Evolutionary conservation across 352 stramenopile species (phyloP), one percentile per base, ranked within the genome.

Genomic region (Globisporangium iwayamae): DNA sequence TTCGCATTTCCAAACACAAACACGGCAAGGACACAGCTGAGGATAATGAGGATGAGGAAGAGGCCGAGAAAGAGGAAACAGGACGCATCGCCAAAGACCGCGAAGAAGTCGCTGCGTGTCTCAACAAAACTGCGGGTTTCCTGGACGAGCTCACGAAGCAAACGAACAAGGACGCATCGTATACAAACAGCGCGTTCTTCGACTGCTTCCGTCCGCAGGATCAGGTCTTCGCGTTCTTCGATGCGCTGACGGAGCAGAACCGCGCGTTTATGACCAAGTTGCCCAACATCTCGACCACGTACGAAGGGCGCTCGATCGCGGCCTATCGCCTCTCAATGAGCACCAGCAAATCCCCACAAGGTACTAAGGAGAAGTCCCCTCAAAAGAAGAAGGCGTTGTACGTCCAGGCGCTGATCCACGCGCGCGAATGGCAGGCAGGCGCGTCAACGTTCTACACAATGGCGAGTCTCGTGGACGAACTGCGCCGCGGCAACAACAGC

Each of bases 191-290:
- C 58, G 68, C 69, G 30, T 93, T 83, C 58, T 93, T 93, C 52
- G 73, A 90, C 45, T 93, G 84, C 64, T 93, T 89, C 64, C 82
- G 77, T 43, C 80, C 79, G 46, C 61, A 66, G 10, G 76, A 91
- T 43, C 65, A 91, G 47, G 73, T 91, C 3, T 83, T 84, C 61
- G 65, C 71, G 34, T 93, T 89, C 64, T 72, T 93, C 13, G 75
- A 88, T 43, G 64, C 69, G 36, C 34, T 93, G 9, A 63, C 60
- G 10, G 60, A 79, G 53, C 64, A 73, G 62, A 86, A 87, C 47
- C 62, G 67, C 3, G 22, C 74, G n/a, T 68, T 85, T 57, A 56
- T 90, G 48, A 81, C 74, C 57, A 87, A 85, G 66, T 75, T 79
- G 20, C 56, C 74, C 10, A 81, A 77, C 55, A 67, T 83, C 3